Percentiles rank a stretch among this genome's conserved stretches.
Conservation (phyloP, 257 asterid species). For the Capsicum pubescens region DNA sequence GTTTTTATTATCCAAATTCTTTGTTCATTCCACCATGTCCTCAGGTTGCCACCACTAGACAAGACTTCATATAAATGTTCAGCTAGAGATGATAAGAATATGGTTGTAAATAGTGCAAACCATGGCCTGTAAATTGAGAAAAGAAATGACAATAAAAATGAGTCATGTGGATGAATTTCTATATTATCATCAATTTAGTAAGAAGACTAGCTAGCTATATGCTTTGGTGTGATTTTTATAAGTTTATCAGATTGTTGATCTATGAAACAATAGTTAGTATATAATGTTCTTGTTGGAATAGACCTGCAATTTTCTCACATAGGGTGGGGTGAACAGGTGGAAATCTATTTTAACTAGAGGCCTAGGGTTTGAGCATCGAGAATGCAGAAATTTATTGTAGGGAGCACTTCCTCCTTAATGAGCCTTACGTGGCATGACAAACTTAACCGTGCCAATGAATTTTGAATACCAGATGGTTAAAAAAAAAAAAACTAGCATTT, state of each 20-base stretch:
- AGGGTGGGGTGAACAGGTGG: neutral
- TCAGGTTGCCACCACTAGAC: constrained; percentile 52
- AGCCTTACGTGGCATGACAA: neutral
- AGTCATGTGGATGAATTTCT: neutral
- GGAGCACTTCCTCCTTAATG: neutral
- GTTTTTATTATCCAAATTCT: constrained; percentile 57
- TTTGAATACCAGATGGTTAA: neutral
- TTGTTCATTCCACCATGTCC: constrained; percentile 67
- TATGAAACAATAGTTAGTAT: neutral
- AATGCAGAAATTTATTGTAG: neutral
- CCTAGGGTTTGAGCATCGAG: neutral
- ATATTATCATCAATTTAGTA: neutral
- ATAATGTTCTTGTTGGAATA: neutral
- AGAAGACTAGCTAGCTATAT: neutral
- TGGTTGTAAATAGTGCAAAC: constrained; percentile 54
- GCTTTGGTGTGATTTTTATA: neutral
- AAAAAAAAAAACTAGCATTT: neutral
- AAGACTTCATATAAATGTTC: constrained; percentile 56
- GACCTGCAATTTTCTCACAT: neutral
- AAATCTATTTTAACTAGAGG: neutral
- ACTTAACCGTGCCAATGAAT: neutral
- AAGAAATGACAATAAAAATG: neutral
- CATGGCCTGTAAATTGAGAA: constrained; percentile 49
- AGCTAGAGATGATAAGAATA: constrained; percentile 46
- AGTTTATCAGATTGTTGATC: neutral